Base-by-base conservation (phyloP, 2,329 filamentous ascomycete species). In the Emericellopsis cladophorae region DNA sequence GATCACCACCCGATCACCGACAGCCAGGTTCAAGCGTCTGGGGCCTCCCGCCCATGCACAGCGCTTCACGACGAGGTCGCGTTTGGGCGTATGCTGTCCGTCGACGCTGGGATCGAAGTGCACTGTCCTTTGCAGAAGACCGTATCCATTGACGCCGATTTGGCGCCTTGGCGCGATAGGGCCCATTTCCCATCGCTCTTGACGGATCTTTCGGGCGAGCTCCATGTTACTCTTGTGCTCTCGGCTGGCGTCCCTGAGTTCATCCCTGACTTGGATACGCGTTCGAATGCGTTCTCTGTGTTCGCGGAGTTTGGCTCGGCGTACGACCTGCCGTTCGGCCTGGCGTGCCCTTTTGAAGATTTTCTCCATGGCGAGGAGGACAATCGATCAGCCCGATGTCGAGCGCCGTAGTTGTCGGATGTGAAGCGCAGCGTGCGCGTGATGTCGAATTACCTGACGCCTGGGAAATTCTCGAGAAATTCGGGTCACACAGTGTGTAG, bases 1-100 rank as follows among this genome's bases (percentile, higher is more conserved):
- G 44, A 96, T 65, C 40, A 90, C 84, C 26, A 95, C 88, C 44
- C 92, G 75, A 61, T 96, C 92, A 7, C 80, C 79, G 4, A 63
- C 54, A 21, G 70, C 73, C 44, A 89, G 65, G 48, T 78, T 81
- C 45, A 84, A 66, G 57, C 71, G 70, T 49, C 66, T 65, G 26
- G 60, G 48, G 31, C 68, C 69, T 36, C 74, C 72, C n/a, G 70
- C 70, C 74, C 74, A 79, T 24, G 60, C 66, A 46, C 64, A 67
- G 33, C 72, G 60, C 48, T 63, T 57, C 42, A 62, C 57, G 23
- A 61, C 45, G 41, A 70, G 49, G 48, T 59, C 54, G 5, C 51
- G 51, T 6, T 51, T 55, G 40, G 55, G 50, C 12, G 46, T 40
- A 38, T 58, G 43, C 23, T 48, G 42, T 11, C 57, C 57, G 16